These are phyloP conservation scores for Candida ascalaphidarum DNA, from an alignment of 805 yeast genomes.

Conservation along the genomic window DNA sequence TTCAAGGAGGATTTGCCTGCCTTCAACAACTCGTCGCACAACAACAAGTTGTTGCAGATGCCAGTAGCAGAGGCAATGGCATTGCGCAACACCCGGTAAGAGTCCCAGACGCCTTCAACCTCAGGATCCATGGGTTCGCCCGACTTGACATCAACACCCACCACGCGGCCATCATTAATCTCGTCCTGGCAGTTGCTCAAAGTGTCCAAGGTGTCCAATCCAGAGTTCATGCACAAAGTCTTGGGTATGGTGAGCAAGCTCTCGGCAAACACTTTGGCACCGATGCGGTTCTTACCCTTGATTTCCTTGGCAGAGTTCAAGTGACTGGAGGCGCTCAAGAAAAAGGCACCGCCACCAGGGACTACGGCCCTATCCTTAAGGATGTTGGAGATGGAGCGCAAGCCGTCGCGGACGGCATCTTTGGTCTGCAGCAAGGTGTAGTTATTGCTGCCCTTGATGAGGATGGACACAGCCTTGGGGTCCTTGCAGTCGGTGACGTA, in stretches of 20 bases:
- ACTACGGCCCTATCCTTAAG: slow-evolving; percentile 76
- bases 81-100: slow-evolving; percentile 88
- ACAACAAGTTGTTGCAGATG: slow-evolving; percentile 81
- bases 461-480: slow-evolving; percentile 85
- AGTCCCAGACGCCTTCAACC: slow-evolving; percentile 94
- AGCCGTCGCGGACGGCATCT: slow-evolving; percentile 96
- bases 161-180: slow-evolving; percentile 67
- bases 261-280: slow-evolving; percentile 90
- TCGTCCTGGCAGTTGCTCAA: slow-evolving; percentile 87
- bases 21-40: slow-evolving; percentile 93
- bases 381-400: slow-evolving; percentile 89
- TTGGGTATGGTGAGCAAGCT: slow-evolving; percentile 88
- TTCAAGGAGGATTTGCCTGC: slow-evolving; percentile 94
- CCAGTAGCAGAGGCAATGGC: slow-evolving; percentile 90
- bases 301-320: slow-evolving; percentile 44
- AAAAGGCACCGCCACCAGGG: slow-evolving; percentile 98
- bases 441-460: slow-evolving; percentile 88
- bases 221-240: slow-evolving; percentile 86
- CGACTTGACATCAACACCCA: slow-evolving; percentile 82
- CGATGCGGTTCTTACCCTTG: slow-evolving; percentile 83
- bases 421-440: slow-evolving; percentile 87
- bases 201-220: slow-evolving; percentile 87
- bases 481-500: slow-evolving; percentile 84
- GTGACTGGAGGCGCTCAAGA: slow-evolving; percentile 70
- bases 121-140: slow-evolving; percentile 97